These are phyloP conservation scores for Dryadomyces quercivorus DNA, from an alignment of 2,329 filamentous ascomycete species.

Conservation along the genomic window DNA sequence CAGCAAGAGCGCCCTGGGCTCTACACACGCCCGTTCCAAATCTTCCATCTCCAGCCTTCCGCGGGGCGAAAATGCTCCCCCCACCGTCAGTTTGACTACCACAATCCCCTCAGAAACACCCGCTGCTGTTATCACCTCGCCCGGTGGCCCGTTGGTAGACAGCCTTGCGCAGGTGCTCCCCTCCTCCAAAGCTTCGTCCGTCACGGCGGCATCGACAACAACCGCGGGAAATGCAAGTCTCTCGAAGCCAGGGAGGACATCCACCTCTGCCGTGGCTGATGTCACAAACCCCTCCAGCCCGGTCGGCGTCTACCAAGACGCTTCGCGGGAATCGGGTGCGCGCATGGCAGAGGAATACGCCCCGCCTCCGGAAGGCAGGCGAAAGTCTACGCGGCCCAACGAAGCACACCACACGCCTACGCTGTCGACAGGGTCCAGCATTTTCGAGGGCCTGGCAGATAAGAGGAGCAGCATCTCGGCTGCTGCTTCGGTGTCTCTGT, in stretches of 20 bases:
- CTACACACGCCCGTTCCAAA: conserved; percentile 20
- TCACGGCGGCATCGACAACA: conserved; percentile 34
- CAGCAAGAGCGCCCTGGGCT: conserved; percentile 29
- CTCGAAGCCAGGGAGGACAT: conserved; percentile 29
- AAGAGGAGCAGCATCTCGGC: conserved; percentile 15
- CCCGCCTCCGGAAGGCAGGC: conserved; percentile 28
- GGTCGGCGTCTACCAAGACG: conserved; percentile 31
- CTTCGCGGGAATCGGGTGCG: conserved; percentile 25
- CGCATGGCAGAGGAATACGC: conserved; percentile 30
- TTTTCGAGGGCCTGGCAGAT: conserved; percentile 24
- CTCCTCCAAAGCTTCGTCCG: conserved; percentile 35
- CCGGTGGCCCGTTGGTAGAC: conserved; percentile 24
- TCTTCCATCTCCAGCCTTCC: conserved; percentile 15
- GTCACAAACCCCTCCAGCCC: conserved; percentile 37
- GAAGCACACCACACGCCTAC: conserved; percentile 16
- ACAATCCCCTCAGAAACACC: conserved; percentile 20
- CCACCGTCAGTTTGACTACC: conserved; percentile 22
- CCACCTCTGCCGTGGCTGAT: conserved; percentile 28
- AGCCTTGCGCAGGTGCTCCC: conserved; percentile 26
- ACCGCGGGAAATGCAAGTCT: conserved; percentile 26
- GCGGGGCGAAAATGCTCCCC: conserved; percentile 17
- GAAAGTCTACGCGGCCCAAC: conserved; percentile 23
- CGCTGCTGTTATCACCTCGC: conserved; percentile 25
- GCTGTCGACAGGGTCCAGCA: conserved; percentile 22
- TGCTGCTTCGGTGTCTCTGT: conserved; percentile 17